phyloP scores from a whole-genome alignment of 2,329 filamentous ascomycete genomes.

The Aureobasidium vineae region DNA sequence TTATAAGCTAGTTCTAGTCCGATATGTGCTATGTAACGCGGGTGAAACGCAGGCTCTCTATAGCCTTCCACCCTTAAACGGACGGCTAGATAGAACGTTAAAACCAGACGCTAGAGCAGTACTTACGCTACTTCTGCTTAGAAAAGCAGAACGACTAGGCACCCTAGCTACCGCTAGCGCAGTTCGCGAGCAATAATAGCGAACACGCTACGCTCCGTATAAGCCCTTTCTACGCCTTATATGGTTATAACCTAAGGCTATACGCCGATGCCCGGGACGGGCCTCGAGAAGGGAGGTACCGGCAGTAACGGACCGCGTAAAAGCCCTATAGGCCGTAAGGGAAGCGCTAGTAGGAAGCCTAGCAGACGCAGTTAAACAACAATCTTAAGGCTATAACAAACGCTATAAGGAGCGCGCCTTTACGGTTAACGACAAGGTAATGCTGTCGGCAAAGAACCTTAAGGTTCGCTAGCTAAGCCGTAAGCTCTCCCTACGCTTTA shows the following conservation, averaged over 20 bases:
- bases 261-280: conserved; percentile 11
- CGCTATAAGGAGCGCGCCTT: conserved; percentile 11
- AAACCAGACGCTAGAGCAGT: conserved; percentile 29
- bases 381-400: conserved; percentile 23
- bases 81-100: conserved; percentile 26
- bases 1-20: conserved; percentile 27
- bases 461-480: conserved; percentile 24
- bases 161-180: neutral
- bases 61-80: conserved; percentile 29
- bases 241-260: conserved; percentile 19
- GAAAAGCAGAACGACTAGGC: conserved; percentile 24
- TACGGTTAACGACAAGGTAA: conserved; percentile 23
- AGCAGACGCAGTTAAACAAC: conserved; percentile 11
- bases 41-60: conserved; percentile 25
- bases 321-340: conserved; percentile 7
- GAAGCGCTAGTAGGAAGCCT: neutral
- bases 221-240: conserved; percentile 23
- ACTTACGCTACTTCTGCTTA: conserved; percentile 22
- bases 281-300: conserved; percentile 19
- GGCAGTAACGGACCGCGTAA: neutral
- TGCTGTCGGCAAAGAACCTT: conserved; percentile 16
- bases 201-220: conserved; percentile 1
- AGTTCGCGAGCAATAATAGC: conserved; percentile 27
- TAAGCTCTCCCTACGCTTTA: conserved; percentile 27
- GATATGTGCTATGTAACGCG: conserved; percentile 14